Evolutionary conservation across 129 eudicot genomes (phyloP), one percentile per base, ranked within the genome.

Genomic region (Lonicera japonica): DNA sequence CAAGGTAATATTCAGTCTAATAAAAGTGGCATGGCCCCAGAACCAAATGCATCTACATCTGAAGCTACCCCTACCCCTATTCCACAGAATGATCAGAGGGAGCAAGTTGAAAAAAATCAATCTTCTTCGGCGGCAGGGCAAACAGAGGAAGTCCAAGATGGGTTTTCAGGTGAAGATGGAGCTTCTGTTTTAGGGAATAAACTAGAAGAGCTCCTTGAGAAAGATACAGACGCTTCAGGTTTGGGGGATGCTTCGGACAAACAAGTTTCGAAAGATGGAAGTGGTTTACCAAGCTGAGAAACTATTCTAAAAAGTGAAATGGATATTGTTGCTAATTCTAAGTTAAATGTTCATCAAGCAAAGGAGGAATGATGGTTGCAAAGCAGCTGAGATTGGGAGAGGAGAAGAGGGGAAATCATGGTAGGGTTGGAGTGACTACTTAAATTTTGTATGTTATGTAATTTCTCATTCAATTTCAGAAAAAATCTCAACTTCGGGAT

Each of bases 21-120:
- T 60, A 64, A 74, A 48, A 55, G 41, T 4, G 60, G 67, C 56
- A 56, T 53, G 7, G 53, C 69, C 16, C 58, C 70, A 52, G 79
- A 58, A 53, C 19, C 66, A 40, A 77, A 16, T 56, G 66, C 68
- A 15, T n/a, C 76, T n/a, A n/a, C 36, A 29, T 65, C 79, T 61
- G 74, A 69, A 48, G 29, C 14, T 0, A 38, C 50, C 1, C 50
- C 58, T 10, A 19, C 24, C 13, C 16, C 50, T 43, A 14, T 10
- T 43, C 50, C 1, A 43, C 14, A 10, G 50, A 43, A 43, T 43
- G 50, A 10, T n/a, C n/a, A 6, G 36, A 29, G 6, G 36, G 36
- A 29, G 36, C 2, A 29, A 29, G 36, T 29, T 2, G 36, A 29
- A 29, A 6, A 29, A 29, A 29, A 29, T 29, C 36, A 6, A 29